phyloP scores from a whole-genome alignment of 352 stramenopile genomes.

The Phytophthora crassamura region DNA sequence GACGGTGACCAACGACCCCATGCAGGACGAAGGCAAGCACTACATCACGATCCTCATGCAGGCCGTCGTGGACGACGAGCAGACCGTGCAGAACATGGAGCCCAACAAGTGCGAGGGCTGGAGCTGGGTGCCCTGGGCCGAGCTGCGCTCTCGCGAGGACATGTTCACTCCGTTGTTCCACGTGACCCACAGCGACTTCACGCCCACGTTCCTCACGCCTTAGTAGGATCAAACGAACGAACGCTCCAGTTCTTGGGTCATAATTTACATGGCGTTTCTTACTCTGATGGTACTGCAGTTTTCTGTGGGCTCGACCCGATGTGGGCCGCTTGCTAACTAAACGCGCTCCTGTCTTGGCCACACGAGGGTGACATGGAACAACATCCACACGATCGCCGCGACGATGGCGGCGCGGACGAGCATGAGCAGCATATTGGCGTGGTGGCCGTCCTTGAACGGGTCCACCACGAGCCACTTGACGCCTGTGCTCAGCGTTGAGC shows the following conservation, averaged over 20 bases:
- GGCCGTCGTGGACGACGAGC: slow-evolving; percentile 52
- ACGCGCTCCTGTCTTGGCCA: slow-evolving; percentile 29
- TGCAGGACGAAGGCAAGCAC: slow-evolving; percentile 83
- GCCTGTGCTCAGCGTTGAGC: slow-evolving; percentile 11
- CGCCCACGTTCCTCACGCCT: slow-evolving; percentile 37
- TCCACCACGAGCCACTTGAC: slow-evolving; percentile 45
- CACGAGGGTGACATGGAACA: slow-evolving; percentile 36
- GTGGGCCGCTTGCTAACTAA: slow-evolving; percentile 26
- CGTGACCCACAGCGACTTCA: slow-evolving; percentile 68
- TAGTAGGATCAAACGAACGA: not conserved
- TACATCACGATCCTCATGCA: slow-evolving; percentile 91
- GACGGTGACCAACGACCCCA: slow-evolving; percentile 85
- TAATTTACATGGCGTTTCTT: slow-evolving; percentile 48
- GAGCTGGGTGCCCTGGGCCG: slow-evolving; percentile 67
- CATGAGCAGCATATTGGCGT: slow-evolving; percentile 44
- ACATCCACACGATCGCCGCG: slow-evolving; percentile 44
- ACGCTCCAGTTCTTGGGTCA: slow-evolving; percentile 16
- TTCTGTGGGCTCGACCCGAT: slow-evolving; percentile 30
- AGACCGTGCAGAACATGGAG: slow-evolving; percentile 79
- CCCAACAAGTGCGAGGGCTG: slow-evolving; percentile 85
- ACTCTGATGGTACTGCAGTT: slow-evolving; percentile 32
- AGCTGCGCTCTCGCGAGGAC: slow-evolving; percentile 60
- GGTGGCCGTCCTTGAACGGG: slow-evolving; percentile 33
- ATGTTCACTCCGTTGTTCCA: slow-evolving; percentile 81
- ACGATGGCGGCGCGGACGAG: slow-evolving; percentile 44